Conservation (phyloP, 371 early-diverging fungal species). For the Chytridiales sp. region DNA sequence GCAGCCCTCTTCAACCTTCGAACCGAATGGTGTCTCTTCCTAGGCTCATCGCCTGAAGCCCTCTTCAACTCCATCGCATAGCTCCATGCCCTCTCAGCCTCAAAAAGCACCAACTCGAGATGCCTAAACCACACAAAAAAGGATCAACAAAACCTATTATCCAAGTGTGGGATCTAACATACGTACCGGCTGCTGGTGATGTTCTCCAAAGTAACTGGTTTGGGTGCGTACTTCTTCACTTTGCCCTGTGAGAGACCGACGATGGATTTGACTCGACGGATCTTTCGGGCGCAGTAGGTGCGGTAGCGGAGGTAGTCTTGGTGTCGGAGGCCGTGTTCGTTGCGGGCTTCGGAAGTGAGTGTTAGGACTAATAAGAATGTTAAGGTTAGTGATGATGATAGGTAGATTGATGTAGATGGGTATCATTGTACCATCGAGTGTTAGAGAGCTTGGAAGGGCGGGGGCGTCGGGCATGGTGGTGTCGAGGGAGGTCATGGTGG, state of each 20-base stretch:
- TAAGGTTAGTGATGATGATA: too few species aligned
- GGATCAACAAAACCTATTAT: not conserved
- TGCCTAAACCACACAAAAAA: slow-evolving; percentile 38
- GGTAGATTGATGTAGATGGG: too few species aligned
- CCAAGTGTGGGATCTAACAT: too few species aligned
- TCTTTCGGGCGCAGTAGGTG: slow-evolving; percentile 64
- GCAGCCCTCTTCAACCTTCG: slow-evolving; percentile 65
- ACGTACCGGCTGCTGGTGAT: slow-evolving; percentile 28
- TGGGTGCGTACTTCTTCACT: slow-evolving; percentile 48
- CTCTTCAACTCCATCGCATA: slow-evolving; percentile 76
- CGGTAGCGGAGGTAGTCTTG: slow-evolving; percentile 80
- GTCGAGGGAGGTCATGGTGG: too few species aligned
- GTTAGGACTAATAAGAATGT: slow-evolving; percentile 31
- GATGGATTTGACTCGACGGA: slow-evolving; percentile 63
- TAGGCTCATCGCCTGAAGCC: slow-evolving; percentile 59
- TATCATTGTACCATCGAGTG: too few species aligned
- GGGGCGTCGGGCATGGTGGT: too few species aligned
- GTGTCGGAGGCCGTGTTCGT: slow-evolving; percentile 78
- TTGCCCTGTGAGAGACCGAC: slow-evolving; percentile 61
- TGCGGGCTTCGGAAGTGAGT: slow-evolving; percentile 60
- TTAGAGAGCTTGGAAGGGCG: too few species aligned
- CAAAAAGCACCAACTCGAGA: slow-evolving; percentile 64
- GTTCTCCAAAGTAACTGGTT: slow-evolving; percentile 50
- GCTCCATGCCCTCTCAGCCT: slow-evolving; percentile 77
- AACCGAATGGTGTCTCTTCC: slow-evolving; percentile 67